Conservation (phyloP, 163 green algal species). For the Dunaliella salina region DNA sequence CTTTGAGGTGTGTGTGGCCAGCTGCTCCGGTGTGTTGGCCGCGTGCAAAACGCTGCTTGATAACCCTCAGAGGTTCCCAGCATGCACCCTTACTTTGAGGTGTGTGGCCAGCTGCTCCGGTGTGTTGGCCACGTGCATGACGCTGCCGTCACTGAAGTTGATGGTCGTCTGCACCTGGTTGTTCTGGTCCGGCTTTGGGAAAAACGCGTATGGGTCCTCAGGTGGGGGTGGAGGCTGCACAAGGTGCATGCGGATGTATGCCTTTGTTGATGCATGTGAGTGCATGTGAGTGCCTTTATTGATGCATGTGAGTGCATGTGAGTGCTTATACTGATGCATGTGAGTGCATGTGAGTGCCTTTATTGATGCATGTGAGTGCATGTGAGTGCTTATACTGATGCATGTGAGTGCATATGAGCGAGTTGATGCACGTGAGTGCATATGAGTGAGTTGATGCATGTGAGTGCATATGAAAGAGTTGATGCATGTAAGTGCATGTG, state of each 20-base stretch:
- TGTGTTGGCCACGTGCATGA: slow-evolving; percentile 83
- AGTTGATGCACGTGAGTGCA: not conserved
- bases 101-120: slow-evolving; percentile 70
- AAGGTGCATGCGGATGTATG: not conserved
- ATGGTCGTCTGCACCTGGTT: slow-evolving; percentile 80
- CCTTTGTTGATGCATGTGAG: not conserved
- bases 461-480: not conserved
- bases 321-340: not conserved
- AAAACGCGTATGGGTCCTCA: slow-evolving; percentile 54
- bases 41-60: slow-evolving; percentile 69
- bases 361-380: too few species aligned
- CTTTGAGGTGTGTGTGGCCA: slow-evolving; percentile 74
- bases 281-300: not conserved
- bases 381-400: not conserved
- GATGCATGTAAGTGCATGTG: not conserved
- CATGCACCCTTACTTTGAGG: slow-evolving; percentile 37
- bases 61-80: too few species aligned
- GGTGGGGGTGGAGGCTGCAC: slow-evolving; percentile 24
- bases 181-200: slow-evolving; percentile 73
- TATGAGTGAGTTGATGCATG: not conserved
- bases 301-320: not conserved
- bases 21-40: slow-evolving; percentile 73
- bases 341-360: not conserved
- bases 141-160: slow-evolving; percentile 67
- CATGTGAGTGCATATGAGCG: not conserved